Evolutionary conservation across 176 grass and related monocot species (phyloP).

Genomic region (Sorghum bicolor): DNA sequence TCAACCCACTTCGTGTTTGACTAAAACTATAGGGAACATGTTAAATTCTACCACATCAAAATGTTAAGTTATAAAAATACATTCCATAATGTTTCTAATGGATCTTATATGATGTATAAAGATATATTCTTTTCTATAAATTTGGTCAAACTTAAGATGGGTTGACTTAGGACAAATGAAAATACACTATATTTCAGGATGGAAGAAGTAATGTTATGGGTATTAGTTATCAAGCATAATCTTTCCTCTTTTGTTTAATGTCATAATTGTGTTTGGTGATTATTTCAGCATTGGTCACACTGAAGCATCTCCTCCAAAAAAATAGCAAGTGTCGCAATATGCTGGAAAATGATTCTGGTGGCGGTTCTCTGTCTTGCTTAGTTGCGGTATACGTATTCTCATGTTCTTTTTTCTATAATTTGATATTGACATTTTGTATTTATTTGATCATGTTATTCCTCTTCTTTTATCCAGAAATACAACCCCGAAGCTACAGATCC

Average conservation of each 20-base stretch:
- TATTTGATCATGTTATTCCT: conserved; percentile 1
- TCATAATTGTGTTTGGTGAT: neutral
- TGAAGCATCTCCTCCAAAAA: conserved; percentile 92
- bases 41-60: too few species aligned
- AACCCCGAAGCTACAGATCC: conserved; percentile 84
- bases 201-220: neutral
- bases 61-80: too few species aligned
- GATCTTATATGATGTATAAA: too few species aligned
- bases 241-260: neutral
- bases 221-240: neutral
- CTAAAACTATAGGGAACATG: too few species aligned
- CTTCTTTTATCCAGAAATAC: conserved; percentile 70
- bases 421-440: neutral
- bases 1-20: too few species aligned
- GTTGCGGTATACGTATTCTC: conserved; percentile 54
- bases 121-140: too few species aligned
- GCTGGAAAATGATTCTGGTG: conserved; percentile 93
- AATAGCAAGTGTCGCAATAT: conserved; percentile 87
- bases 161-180: too few species aligned
- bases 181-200: neutral
- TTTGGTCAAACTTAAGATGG: too few species aligned
- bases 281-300: conserved; percentile 70
- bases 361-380: conserved; percentile 83
- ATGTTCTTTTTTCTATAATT: conserved; percentile 8
- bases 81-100: too few species aligned